phyloP scores from a whole-genome alignment of 2,329 filamentous ascomycete species.

The Chaetomiaceae sp. region DNA sequence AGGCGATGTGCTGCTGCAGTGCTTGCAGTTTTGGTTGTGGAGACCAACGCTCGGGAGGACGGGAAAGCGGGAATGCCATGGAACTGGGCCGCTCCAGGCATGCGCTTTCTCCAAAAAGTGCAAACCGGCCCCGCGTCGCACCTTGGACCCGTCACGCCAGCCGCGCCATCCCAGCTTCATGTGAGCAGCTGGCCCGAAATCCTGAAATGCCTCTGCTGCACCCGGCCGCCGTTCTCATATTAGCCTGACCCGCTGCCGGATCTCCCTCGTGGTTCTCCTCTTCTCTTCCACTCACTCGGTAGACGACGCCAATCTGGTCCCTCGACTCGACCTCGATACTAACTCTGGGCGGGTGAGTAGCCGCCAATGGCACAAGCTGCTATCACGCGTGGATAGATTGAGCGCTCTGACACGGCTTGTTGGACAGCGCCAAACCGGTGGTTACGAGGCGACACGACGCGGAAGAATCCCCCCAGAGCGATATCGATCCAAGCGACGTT shows the following conservation, averaged over 20 bases:
- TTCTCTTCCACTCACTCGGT: background rate
- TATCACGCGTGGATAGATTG: too few relatives aligned
- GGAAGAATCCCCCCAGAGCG: too few relatives aligned
- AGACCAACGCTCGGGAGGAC: conserved; percentile 11
- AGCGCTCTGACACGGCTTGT: too few relatives aligned
- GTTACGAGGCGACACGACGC: too few relatives aligned
- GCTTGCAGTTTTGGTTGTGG: background rate
- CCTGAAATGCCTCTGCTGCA: conserved; percentile 1
- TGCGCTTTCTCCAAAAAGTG: conserved; percentile 26
- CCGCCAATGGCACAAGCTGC: background rate
- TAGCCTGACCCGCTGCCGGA: background rate
- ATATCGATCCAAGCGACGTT: too few relatives aligned
- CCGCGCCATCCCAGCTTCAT: conserved; percentile 10
- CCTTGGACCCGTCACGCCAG: conserved; percentile 17
- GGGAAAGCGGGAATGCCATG: conserved; percentile 27
- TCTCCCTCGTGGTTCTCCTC: background rate
- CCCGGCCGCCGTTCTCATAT: background rate
- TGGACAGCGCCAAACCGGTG: too few relatives aligned
- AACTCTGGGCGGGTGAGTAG: background rate
- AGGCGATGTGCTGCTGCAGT: background rate
- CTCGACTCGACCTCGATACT: background rate
- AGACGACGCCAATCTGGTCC: background rate
- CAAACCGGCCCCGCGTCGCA: conserved; percentile 22
- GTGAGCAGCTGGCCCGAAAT: conserved; percentile 4
- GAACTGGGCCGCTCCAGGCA: conserved; percentile 25